Base-by-base conservation (phyloP, 306 rosid genomes). In the Betula pendula region DNA sequence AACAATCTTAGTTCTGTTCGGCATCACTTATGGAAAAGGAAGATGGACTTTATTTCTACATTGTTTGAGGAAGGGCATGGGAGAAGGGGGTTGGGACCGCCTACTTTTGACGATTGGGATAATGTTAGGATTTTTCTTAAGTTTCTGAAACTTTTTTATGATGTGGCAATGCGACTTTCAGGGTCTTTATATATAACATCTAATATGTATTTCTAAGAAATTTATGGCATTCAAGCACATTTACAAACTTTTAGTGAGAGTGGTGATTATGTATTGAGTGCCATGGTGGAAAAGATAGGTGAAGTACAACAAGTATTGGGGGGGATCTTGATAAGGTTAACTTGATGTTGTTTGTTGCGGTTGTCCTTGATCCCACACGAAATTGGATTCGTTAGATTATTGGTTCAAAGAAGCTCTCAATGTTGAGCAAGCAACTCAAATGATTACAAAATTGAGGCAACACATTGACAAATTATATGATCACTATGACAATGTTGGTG, bases 291-390 rank as follows among this genome's bases (percentile, higher is more conserved):
- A 0, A 17, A 17, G 25, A 69, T 75, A 75, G 12, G 3, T 1
- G 3, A 69, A 74, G 24, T 72, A 14, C 63, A 72, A 80, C 4
- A 69, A 75, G 29, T 48, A 68, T 40, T n/a, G n/a, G n/a, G n/a
- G n/a, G n/a, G n/a, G n/a, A n/a, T n/a, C n/a, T 75, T 6, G 40
- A 59, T 12, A 59, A 15, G 6, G 33, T 59, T 31, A 59, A 59
- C 7, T 59, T 29, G 27, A 59, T 59, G 42, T 59, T 59, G 3
- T 59, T 59, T 59, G 67, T 59, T 13, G 67, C 42, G 8, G 9
- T 24, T 59, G 40, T 29, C 1, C 67, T 59, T 59, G 67, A 59
- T 29, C 67, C 67, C 38, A n/a, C 14, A 27, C 27, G 40, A 59
- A 59, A 40, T 59, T 59, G 40, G 33, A 27, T 27, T 25, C 33